Evolutionary conservation across 305 asterid genomes (phyloP), one percentile per base, ranked within the genome.

Genomic region (Solanum hybrid): DNA sequence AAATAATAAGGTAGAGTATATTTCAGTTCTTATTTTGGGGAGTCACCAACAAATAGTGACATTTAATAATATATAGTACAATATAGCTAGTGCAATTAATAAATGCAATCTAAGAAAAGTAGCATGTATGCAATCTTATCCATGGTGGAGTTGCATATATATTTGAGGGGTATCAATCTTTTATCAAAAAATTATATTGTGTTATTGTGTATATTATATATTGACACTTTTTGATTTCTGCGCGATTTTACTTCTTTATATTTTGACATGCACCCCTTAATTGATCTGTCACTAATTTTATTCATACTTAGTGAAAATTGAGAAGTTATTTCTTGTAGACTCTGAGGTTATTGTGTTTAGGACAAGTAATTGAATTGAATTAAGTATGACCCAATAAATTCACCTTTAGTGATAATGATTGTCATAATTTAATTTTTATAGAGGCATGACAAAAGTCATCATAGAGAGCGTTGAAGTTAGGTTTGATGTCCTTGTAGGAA

Each of bases 401-500:
- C 76, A 40, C 85, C 88, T 73, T 86, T 10, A 13, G 8, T 84
- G 37, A 51, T 84, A 51, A 84, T 84, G 87, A 84, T 51, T 51
- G 31, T 84, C 75, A 84, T 84, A 32, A 51, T 27, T 42, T 82
- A 32, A 31, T 15, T 27, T 82, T 17, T 51, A 6, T 84, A 17
- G 42, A 84, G 75, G 87, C 87, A 84, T 84, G 87, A 51, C 87
- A 84, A 8, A 51, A 19, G 56, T 86, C 79, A 87, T 79, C 64
- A 80, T 45, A 78, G 14, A 34, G 42, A 69, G 76, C 73, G 27
- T 87, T 35, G 42, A 34, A 26, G 81, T 90, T 88, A 82, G 90
- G 87, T 90, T 56, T 56, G 84, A 76, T 75, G 72, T 75, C 89
- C 66, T 60, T 31, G 22, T 84, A 31, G 31, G 9, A 51, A 51